Evolutionary conservation across 169 alveolate genomes (phyloP).

Genomic region (Plasmodium cynomolgi): DNA sequence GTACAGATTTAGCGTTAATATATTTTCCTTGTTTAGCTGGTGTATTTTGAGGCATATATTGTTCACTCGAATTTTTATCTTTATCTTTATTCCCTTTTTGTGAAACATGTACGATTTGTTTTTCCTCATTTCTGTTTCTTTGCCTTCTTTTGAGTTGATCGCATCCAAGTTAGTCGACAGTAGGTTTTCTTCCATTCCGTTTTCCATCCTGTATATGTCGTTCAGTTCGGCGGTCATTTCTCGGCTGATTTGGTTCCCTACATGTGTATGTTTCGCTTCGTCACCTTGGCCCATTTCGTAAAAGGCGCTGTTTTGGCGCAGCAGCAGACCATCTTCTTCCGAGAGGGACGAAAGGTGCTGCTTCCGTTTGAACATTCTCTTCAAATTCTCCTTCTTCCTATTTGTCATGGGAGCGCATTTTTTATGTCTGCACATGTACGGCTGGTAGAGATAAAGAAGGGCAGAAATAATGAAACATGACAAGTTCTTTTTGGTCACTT

Average conservation of each 20-base stretch:
- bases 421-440: constrained; percentile 23
- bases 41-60: constrained; percentile 54
- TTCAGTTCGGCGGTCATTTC: not conserved
- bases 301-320: not conserved
- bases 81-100: constrained; percentile 39
- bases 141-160: not conserved
- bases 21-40: constrained; percentile 62
- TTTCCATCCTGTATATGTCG: not conserved
- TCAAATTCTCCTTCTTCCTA: not conserved
- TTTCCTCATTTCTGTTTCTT: not conserved
- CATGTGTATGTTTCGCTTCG: not conserved
- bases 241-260: not conserved
- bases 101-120: not conserved
- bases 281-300: not conserved
- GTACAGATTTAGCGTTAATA: constrained; percentile 58
- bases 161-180: not conserved
- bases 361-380: not conserved
- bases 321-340: not conserved
- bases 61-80: constrained; percentile 6
- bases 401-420: not conserved
- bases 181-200: not conserved
- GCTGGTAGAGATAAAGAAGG: constrained; percentile 20
- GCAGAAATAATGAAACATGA: constrained; percentile 3
- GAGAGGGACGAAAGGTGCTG: not conserved
- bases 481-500: constrained; percentile 3